These are phyloP conservation scores for Thielaviopsis cerberus DNA, from an alignment of 2,329 filamentous ascomycete species.

Conservation along the genomic window DNA sequence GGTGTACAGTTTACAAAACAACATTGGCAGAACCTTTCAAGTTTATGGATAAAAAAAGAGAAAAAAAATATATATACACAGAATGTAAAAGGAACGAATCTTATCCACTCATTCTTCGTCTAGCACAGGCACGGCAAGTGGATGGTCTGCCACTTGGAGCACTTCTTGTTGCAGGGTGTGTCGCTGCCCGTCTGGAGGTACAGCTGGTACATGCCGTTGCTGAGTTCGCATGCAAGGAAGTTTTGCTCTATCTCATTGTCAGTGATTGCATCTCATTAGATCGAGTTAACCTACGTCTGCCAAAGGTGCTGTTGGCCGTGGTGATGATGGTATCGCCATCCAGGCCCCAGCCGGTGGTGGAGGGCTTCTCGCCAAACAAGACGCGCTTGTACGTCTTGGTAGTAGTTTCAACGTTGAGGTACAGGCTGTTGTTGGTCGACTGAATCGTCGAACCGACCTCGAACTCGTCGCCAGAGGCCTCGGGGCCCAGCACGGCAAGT, in stretches of 20 bases:
- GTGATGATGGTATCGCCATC: slow-evolving; percentile 29
- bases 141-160: slow-evolving; percentile 36
- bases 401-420: slow-evolving; percentile 28
- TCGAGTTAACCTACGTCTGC: slow-evolving; percentile 19
- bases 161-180: slow-evolving; percentile 28
- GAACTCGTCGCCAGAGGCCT: slow-evolving; percentile 29
- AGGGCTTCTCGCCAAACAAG: slow-evolving; percentile 23
- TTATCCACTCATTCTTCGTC: background rate
- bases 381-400: slow-evolving; percentile 33
- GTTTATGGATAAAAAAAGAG: background rate
- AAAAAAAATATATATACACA: background rate
- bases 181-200: slow-evolving; percentile 35
- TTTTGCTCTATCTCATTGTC: slow-evolving; percentile 24
- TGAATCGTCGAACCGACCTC: slow-evolving; percentile 30
- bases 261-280: background rate
- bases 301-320: slow-evolving; percentile 23
- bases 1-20: background rate
- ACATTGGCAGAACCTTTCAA: background rate
- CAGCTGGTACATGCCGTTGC: slow-evolving; percentile 28
- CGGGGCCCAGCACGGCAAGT: slow-evolving; percentile 32
- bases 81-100: background rate
- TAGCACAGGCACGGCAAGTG: slow-evolving; percentile 34
- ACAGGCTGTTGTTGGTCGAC: slow-evolving; percentile 28
- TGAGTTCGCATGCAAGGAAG: slow-evolving; percentile 29
- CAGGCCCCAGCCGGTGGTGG: slow-evolving; percentile 31